phyloP scores from a whole-genome alignment of 1,284 basidiomycete genomes.

The Limonomyces culmigenus region DNA sequence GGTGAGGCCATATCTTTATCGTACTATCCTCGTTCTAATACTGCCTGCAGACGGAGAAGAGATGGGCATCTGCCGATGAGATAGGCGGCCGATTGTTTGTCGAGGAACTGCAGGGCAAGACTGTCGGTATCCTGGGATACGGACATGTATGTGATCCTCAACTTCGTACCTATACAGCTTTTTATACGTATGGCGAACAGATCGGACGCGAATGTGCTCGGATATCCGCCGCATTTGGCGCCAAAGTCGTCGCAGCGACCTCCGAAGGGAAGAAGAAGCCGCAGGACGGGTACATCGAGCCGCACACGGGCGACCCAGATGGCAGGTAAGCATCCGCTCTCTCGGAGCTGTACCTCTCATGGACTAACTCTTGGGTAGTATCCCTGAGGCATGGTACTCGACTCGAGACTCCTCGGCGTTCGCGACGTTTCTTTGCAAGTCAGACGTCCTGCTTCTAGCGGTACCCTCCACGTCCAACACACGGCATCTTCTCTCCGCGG shows the following conservation, averaged over 20 bases:
- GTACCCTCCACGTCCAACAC: neutral
- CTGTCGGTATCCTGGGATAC: neutral
- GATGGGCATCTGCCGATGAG: neutral
- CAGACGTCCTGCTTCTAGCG: slow-evolving; percentile 1
- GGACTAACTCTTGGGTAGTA: neutral
- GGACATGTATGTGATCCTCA: neutral
- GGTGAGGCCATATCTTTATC: neutral
- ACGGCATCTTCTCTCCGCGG: neutral
- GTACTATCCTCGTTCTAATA: neutral
- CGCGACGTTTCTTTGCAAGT: neutral
- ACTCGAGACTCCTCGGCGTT: neutral
- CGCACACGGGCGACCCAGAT: neutral
- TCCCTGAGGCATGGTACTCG: neutral
- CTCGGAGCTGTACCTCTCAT: neutral
- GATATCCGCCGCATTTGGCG: neutral
- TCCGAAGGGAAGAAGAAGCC: neutral
- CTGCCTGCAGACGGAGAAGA: neutral
- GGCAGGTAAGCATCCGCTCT: neutral
- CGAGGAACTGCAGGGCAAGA: neutral
- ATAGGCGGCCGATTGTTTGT: neutral
- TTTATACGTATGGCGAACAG: neutral
- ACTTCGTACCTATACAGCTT: neutral
- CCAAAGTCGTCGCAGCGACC: neutral
- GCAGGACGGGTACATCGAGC: neutral
- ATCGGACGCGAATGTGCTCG: neutral